Base-by-base conservation (phyloP, 1,284 basidiomycete genomes). In the Salmacisia buchloeana region DNA sequence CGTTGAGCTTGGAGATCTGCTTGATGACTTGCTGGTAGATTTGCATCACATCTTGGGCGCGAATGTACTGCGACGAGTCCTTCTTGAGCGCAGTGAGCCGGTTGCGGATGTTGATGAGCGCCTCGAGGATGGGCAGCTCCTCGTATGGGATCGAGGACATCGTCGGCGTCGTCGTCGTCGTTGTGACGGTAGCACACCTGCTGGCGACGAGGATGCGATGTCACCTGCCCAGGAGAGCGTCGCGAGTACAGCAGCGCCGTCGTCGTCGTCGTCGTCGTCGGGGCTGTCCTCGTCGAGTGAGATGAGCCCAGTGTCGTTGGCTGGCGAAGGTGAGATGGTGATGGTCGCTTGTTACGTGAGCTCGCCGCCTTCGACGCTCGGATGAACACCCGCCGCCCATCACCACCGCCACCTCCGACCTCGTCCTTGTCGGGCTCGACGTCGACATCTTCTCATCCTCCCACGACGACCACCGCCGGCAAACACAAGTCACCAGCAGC, bases 1-100 rank as follows among this genome's bases (percentile, higher is more conserved):
- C 88, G 81, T 97, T 97, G 60, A 98, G 83, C 75, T 87, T 91
- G 33, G 90, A 93, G 64, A 97, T 93, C 85, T 97, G 93, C 80
- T 94, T 94, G 69, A 97, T 90, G 68, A 96, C 91, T 6, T 89
- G 86, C 72, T 92, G 90, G 84, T 97, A 97, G 69, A 97, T 87
- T 52, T 87, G 85, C 81, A 96, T 89, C 62, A 98, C 94, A 83
- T 94, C 94, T 69, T 90, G 88, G 2, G 91, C 85, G 75, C 93
- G 91, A 81, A 94, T 91, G 82, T 89, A 94, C 71, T 91, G 86
- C 72, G 86, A 86, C 74, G 90, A 85, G 83, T 93, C 88, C 84
- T 89, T 90, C 85, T 92, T 92, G 79, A 92, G 86, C 31, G 87
- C 91, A 4, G 90, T 92, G 34, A 80, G 78, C 1, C 84, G 87